These are phyloP conservation scores for Leishmania tropica DNA, from an alignment of 208 protist genomes.

Conservation along the genomic window DNA sequence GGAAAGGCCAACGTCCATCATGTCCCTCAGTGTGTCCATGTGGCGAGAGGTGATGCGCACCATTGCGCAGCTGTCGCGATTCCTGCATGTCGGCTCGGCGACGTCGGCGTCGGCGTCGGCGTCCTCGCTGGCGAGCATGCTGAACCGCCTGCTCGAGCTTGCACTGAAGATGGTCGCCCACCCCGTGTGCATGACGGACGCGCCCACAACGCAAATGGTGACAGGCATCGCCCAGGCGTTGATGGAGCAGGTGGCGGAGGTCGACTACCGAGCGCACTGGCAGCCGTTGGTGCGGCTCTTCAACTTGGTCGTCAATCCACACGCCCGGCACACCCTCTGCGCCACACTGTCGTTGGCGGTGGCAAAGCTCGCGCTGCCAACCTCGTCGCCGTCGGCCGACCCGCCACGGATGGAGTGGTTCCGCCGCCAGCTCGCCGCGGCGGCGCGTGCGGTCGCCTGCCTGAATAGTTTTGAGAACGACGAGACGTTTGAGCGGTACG, in stretches of 20 bases:
- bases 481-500: slow-evolving; percentile 66
- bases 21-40: slow-evolving; percentile 78
- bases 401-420: slow-evolving; percentile 9
- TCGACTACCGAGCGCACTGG: slow-evolving; percentile 59
- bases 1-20: slow-evolving; percentile 37
- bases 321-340: slow-evolving; percentile 71
- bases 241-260: slow-evolving; percentile 32
- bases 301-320: slow-evolving; percentile 77
- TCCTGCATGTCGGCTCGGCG: slow-evolving; percentile 13
- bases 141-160: slow-evolving; percentile 77
- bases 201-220: slow-evolving; percentile 47
- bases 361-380: slow-evolving; percentile 26
- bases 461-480: slow-evolving; percentile 82
- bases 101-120: background rate
- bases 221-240: slow-evolving; percentile 27
- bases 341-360: slow-evolving; percentile 36
- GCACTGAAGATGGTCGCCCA: slow-evolving; percentile 80
- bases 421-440: slow-evolving; percentile 53
- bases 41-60: slow-evolving; percentile 89
- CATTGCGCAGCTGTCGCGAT: slow-evolving; percentile 55
- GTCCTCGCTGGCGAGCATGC: slow-evolving; percentile 41
- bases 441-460: slow-evolving; percentile 62
- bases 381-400: background rate
- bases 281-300: slow-evolving; percentile 72
- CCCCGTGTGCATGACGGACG: slow-evolving; percentile 72